Evolutionary conservation across 106 monocot genomes (phyloP).

Genomic region (Dendrobium chrysotoxum): DNA sequence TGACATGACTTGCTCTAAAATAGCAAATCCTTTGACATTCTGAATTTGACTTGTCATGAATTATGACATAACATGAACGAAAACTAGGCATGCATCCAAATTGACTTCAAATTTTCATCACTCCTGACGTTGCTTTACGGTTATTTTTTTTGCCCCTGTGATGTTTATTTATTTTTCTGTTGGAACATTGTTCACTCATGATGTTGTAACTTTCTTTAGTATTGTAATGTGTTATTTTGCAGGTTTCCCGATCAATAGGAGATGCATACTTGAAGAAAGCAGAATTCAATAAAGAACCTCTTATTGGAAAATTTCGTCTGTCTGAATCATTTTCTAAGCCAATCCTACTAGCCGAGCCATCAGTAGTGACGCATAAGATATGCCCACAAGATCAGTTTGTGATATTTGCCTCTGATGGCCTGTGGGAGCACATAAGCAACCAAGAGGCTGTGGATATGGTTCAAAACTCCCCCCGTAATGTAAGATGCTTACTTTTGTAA

Average conservation of each 20-base stretch:
- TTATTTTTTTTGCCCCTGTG: background rate
- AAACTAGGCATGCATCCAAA: background rate
- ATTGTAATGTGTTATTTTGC: background rate
- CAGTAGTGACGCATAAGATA: conserved; percentile 16
- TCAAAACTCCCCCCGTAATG: conserved; percentile 16
- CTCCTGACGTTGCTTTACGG: background rate
- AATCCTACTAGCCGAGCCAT: conserved; percentile 16
- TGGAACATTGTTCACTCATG: background rate
- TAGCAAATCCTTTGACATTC: background rate
- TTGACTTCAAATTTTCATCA: background rate
- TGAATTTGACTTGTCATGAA: background rate
- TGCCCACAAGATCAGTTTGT: conserved; percentile 20
- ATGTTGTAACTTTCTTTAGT: background rate
- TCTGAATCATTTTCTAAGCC: conserved; percentile 17
- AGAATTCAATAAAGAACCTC: conserved; percentile 18
- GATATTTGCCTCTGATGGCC: conserved; percentile 22
- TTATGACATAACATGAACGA: background rate
- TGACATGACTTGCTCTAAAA: background rate
- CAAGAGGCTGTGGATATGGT: conserved; percentile 22
- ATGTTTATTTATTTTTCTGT: background rate
- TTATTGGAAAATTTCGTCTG: conserved; percentile 15
- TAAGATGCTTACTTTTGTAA: conserved; percentile 6
- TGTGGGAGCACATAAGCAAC: conserved; percentile 21
- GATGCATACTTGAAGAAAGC: conserved; percentile 21
- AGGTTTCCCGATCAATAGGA: conserved; percentile 20